phyloP scores from a whole-genome alignment of 202 grass and related monocot species.

The Schoenoplectus triqueter region DNA sequence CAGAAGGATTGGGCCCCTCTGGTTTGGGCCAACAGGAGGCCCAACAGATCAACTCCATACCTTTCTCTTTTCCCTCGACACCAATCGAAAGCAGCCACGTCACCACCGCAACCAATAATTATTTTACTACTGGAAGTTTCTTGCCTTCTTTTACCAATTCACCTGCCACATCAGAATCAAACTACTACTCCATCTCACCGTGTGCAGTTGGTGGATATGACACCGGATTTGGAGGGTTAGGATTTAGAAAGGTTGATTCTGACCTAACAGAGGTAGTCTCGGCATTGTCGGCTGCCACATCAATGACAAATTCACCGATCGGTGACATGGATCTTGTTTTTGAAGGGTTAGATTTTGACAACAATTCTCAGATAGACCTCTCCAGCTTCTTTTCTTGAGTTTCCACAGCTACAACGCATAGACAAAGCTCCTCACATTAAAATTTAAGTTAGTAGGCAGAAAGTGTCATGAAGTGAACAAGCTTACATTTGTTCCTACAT shows the following conservation, averaged over 20 bases:
- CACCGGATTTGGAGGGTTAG: conserved; percentile 30
- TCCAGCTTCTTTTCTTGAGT: conserved; percentile 47
- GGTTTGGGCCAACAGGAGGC: not conserved
- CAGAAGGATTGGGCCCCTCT: conserved; percentile 32
- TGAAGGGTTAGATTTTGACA: conserved; percentile 50
- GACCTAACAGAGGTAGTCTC: conserved; percentile 70
- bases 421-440: not conserved
- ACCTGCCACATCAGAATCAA: conserved; percentile 56
- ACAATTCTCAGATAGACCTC: conserved; percentile 36
- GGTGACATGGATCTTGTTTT: conserved; percentile 45
- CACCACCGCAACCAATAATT: conserved; percentile 45
- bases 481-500: not conserved
- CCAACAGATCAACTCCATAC: conserved; percentile 17
- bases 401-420: not conserved
- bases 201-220: conserved; percentile 40
- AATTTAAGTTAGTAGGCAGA: not conserved
- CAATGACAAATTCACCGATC: conserved; percentile 22
- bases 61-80: conserved; percentile 47
- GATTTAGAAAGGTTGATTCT: conserved; percentile 27
- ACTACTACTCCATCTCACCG: conserved; percentile 45
- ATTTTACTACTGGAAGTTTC: conserved; percentile 15
- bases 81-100: conserved; percentile 40
- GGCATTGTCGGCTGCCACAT: conserved; percentile 40
- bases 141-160: conserved; percentile 47
- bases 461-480: not conserved